phyloP scores from a whole-genome alignment of 345 rosid species.

The Cardamine resedifolia region DNA sequence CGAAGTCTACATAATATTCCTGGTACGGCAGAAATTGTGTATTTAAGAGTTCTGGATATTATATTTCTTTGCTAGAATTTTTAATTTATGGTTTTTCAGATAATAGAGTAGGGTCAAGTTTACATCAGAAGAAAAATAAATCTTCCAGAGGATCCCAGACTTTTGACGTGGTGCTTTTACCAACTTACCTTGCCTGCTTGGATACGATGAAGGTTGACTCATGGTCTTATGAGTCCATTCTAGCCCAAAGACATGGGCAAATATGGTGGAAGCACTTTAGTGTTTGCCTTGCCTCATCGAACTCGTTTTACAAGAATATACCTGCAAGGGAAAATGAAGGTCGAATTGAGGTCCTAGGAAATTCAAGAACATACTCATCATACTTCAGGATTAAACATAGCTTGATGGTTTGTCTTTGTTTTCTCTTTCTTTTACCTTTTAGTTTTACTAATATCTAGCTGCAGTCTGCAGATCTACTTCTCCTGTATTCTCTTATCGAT shows the following conservation, averaged over 20 bases:
- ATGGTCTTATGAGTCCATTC: constrained; percentile 47
- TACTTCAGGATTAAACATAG: constrained; percentile 63
- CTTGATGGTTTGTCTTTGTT: constrained; percentile 64
- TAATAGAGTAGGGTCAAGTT: constrained; percentile 41
- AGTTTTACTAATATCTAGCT: constrained; percentile 19
- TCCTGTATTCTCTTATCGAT: constrained; percentile 16
- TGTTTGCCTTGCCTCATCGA: constrained; percentile 60
- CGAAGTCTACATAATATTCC: constrained; percentile 41
- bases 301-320: constrained; percentile 49
- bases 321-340: constrained; percentile 60
- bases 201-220: constrained; percentile 66
- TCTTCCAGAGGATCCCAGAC: constrained; percentile 40
- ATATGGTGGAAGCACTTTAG: constrained; percentile 78
- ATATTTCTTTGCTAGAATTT: constrained; percentile 13
- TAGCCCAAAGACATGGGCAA: constrained; percentile 52
- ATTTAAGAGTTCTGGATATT: constrained; percentile 4
- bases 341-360: constrained; percentile 63
- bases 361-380: constrained; percentile 57
- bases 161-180: constrained; percentile 43
- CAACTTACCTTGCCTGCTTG: constrained; percentile 74
- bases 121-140: constrained; percentile 33
- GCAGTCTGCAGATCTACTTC: constrained; percentile 19
- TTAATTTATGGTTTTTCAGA: constrained; percentile 48
- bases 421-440: constrained; percentile 21
- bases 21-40: constrained; percentile 38